Evolutionary conservation across 2,329 filamentous ascomycete genomes (phyloP), one percentile per base, ranked within the genome.

Genomic region (Phialemonium atrogriseum): DNA sequence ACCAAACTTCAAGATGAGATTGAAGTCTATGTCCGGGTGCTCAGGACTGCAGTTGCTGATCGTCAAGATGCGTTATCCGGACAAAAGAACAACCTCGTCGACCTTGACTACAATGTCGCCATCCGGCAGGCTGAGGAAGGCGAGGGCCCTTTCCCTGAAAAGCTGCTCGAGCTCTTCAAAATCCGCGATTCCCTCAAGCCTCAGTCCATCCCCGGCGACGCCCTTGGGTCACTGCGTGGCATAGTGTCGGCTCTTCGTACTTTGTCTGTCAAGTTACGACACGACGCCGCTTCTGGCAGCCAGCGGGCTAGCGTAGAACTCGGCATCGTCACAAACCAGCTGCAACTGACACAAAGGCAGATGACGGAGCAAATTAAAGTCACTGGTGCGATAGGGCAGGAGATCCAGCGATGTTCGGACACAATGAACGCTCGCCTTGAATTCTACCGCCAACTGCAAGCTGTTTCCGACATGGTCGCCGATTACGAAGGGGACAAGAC

Each of bases 361-460:
- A 56, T 70, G 24, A 59, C 41, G 4, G 55, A 66, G 25, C 74
- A 80, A 44, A 62, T 43, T 20, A 77, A 77, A 46, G 62, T 57
- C 1, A 47, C 52, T 0, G 37, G 49, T 3, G 55, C 54, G 5
- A 52, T 80, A 10, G 77, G 84, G 38, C 73, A 73, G 37, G 88
- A 95, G 52, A 60, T 86, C 5, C 80, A 89, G 27, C 61, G 77
- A 17, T 91, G 94, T 51, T 80, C 77, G 17, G 66, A 68, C 11
- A 76, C 81, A 0, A 88, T 94, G 76, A 96, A 96, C 47, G 68
- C 77, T 22, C 79, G 91, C 10, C 60, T 95, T 1, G 86, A 91
- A 35, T 96, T 87, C 51, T 96, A 96, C 51, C 77, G 81, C 5
- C 87, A 95, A 48, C 67, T 96, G 9, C 91, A 96, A 50, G 73